Evolutionary conservation across 805 yeast species (phyloP), one percentile per base, ranked within the genome.

Genomic region (Saturnispora zaruensis): DNA sequence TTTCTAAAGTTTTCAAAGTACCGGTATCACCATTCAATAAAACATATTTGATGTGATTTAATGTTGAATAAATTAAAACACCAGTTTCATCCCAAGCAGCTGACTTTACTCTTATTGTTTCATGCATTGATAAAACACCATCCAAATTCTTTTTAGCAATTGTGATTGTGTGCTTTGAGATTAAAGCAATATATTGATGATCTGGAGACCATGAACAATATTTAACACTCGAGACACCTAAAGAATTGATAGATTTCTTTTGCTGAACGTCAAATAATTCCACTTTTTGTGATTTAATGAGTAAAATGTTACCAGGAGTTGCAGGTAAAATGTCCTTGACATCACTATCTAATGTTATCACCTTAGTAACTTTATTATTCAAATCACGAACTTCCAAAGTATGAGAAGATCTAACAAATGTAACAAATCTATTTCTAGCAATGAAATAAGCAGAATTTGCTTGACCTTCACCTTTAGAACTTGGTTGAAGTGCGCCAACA

Each of bases 71-170:
- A 57, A 93, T 76, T 65, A 93, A 76, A 30, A 95, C 96, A 48
- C 91, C 91, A 45, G 86, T 73, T 59, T 89, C 96, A 66, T 93
- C 98, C 97, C 97, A 93, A 18, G 96, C 87, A 44, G 96, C 97
- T 70, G 95, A 82, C 73, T 93, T 93, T 62, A 93, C 88, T 66
- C 99, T 77, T 58, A 93, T 93, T 3, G 98, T 91, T 73, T 93
- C 99, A 65, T 89, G 97, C 79, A 89, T 77, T 2, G 95, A 81
- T 48, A 91, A 81, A 38, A 89, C 73, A 51, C 81, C 69, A 63
- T 87, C 89, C 59, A 91, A 75, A 55, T 79, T 83, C 65, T 82
- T 84, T 59, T 80, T 82, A 26, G 90, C 96, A 59, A 93, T 81
- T 13, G 96, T 85, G 59, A 93, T 86, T 20, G 93, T 85, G 68